A percentile compares a stretch with the other conserved stretches of the same genome.
These are phyloP conservation scores for Colletotrichum sp. DNA, from an alignment of 2,329 filamentous ascomycete species.

Conservation along the genomic window DNA sequence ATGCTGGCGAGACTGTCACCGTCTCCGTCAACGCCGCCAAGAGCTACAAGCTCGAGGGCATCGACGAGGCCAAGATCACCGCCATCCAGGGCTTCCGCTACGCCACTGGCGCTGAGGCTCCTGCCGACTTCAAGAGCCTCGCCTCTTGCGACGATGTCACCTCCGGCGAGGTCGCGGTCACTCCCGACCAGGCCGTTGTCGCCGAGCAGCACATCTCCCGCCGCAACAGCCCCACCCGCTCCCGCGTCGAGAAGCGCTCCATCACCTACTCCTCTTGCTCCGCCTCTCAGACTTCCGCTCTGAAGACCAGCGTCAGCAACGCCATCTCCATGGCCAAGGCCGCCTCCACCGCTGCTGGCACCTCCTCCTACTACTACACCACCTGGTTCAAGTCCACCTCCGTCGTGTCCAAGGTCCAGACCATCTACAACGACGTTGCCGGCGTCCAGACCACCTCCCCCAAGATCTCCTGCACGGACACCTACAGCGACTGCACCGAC, in stretches of 20 bases:
- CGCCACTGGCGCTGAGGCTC: background rate
- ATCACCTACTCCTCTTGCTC: conserved; percentile 19
- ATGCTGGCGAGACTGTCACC: conserved; percentile 11
- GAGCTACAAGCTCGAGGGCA: conserved; percentile 14
- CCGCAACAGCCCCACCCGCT: background rate
- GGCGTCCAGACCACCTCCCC: conserved; percentile 13
- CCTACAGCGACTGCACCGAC: conserved; percentile 10
- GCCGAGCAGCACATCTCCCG: conserved; percentile 13
- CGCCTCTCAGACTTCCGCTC: background rate
- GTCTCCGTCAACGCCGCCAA: conserved; percentile 17
- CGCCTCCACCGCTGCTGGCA: conserved; percentile 5
- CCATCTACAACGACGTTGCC: conserved; percentile 16
- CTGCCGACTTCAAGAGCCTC: background rate
- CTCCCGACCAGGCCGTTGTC: background rate
- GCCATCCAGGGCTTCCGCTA: conserved; percentile 20
- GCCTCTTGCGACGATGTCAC: background rate
- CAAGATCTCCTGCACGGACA: conserved; percentile 17
- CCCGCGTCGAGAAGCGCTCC: conserved; percentile 15
- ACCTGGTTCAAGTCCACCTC: conserved; percentile 20
- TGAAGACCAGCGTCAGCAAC: conserved; percentile 7
- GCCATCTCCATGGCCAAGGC: conserved; percentile 18
- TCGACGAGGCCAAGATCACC: conserved; percentile 11
- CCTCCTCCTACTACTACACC: conserved; percentile 6
- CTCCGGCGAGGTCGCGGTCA: conserved; percentile 9
- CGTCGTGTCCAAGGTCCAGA: conserved; percentile 1